Evolutionary conservation across 192 early-diverging fungal species (phyloP), one percentile per base, ranked within the genome.

Genomic region (Phlyctochytrium planicorne): DNA sequence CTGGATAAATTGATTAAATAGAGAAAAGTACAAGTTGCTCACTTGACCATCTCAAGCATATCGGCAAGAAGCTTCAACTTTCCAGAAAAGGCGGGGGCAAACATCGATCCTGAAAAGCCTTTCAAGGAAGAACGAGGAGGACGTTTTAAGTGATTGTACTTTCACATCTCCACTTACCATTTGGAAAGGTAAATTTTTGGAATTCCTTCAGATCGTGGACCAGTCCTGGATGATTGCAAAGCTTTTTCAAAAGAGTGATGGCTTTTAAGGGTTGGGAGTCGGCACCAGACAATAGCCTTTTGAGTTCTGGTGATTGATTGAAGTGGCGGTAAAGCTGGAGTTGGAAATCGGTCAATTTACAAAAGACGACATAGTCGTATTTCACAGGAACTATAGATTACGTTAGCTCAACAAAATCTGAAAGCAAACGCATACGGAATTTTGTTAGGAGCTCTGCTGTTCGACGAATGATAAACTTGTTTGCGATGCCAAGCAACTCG

Each of bases 331-430:
- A 99, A 2, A 99, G 73, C 10, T 84, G 75, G 3, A 86, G 61
- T 73, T 99, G 97, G 27, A 91, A 70, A 2, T 81, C 77, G 6
- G 89, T 84, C 23, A 96, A 78, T 60, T 87, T 85, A 71, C 93
- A 95, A 76, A 99, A 99, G 29, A 99, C 97, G 4, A 99, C 94
- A 72, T 99, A 92, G 67, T 99, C 97, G 82, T 91, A 98, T 72
- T 99, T 99, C 27, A 87, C 84, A 0, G 97, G 96, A 52, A 99
- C 91, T 94, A 68, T 1, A 34, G 40, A 47, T 20, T 59, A 24
- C 17, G 35, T 31, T n/a, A 34, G 24, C 31, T 24, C 14, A 73
- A 72, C 1, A 23, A 25, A 79, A 10, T 34, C 17, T 64, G 34
- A 60, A 50, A 29, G 30, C 1, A 47, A 17, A 27, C 2, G 82